phyloP scores from a whole-genome alignment of 2,329 filamentous ascomycete species.

The Trematosphaeria pertusa region DNA sequence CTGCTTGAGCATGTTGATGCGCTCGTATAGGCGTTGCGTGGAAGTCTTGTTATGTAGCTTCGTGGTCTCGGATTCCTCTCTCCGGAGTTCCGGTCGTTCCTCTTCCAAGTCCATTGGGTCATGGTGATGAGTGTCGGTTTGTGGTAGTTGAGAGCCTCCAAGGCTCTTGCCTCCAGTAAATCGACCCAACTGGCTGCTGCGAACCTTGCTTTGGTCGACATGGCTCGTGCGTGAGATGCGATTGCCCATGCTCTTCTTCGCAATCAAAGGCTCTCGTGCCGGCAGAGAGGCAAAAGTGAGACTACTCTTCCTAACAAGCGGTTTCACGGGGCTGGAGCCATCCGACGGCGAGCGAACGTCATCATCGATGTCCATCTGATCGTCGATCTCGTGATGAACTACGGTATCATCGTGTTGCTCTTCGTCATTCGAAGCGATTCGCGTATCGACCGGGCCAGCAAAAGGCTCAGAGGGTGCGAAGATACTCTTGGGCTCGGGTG shows the following conservation, averaged over 20 bases:
- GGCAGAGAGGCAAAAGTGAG: constrained; percentile 93
- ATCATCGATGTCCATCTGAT: constrained; percentile 57
- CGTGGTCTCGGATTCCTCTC: constrained; percentile 59
- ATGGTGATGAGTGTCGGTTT: constrained; percentile 51
- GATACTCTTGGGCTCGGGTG: constrained; percentile 32
- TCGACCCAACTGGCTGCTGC: constrained; percentile 76
- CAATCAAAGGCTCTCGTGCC: constrained; percentile 83
- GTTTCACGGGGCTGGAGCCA: constrained; percentile 75
- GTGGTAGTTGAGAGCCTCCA: constrained; percentile 53
- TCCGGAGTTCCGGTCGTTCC: constrained; percentile 44
- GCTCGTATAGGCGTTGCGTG: constrained; percentile 91
- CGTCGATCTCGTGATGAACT: constrained; percentile 40
- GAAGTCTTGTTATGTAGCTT: constrained; percentile 82
- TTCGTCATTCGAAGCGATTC: constrained; percentile 30
- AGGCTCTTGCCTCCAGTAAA: constrained; percentile 75
- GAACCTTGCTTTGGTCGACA: constrained; percentile 67
- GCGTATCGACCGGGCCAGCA: constrained; percentile 27
- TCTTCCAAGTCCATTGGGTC: constrained; percentile 63
- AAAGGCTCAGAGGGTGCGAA: constrained; percentile 23
- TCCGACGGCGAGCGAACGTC: constrained; percentile 70
- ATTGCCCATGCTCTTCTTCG: constrained; percentile 80
- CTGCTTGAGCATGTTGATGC: constrained; percentile 78
- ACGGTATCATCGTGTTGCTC: constrained; percentile 38
- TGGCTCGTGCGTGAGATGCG: constrained; percentile 80
- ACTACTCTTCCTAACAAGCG: constrained; percentile 88